phyloP scores from a whole-genome alignment of 163 green algal genomes.

The Volvox carteri region DNA sequence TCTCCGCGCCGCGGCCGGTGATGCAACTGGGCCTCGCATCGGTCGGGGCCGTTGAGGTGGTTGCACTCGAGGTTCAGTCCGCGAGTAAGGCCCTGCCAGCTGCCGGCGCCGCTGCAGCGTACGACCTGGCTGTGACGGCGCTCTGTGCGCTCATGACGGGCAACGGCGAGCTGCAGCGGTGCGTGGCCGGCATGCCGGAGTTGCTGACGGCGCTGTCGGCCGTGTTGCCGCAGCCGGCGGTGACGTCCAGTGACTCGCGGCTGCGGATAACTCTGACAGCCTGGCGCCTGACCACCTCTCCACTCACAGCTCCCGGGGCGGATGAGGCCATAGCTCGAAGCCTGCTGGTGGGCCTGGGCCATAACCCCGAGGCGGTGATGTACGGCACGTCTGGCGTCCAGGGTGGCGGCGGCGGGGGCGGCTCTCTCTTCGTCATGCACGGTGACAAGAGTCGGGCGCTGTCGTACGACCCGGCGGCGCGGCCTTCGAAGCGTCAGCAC shows the following conservation, averaged over 20 bases:
- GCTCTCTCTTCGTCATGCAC: not conserved
- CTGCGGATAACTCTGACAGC: conserved; percentile 20
- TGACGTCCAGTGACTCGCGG: not conserved
- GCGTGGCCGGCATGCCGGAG: not conserved
- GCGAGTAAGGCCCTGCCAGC: not conserved
- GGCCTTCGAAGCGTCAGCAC: not conserved
- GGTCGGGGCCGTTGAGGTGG: conserved; percentile 32
- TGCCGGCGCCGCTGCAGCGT: not conserved
- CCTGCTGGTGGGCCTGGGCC: conserved; percentile 28
- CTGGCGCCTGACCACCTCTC: conserved; percentile 45
- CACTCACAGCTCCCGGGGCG: not conserved
- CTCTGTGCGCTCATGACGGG: conserved; percentile 49
- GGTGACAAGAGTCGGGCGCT: not conserved
- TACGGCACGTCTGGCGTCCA: not conserved
- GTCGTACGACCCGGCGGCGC: conserved; percentile 11
- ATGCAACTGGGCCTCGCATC: conserved; percentile 34
- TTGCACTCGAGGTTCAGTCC: not conserved
- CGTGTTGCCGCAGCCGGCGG: conserved; percentile 16
- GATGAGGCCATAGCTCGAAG: not conserved
- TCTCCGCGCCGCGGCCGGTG: not conserved
- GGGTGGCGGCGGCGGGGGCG: not conserved
- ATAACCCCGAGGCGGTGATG: not conserved
- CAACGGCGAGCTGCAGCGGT: conserved; percentile 8
- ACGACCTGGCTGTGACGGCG: not conserved
- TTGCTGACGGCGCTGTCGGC: conserved; percentile 41